Evolutionary conservation across 2,329 filamentous ascomycete genomes (phyloP), one percentile per base, ranked within the genome.

Genomic region (Pseudogymnoascus sp.): DNA sequence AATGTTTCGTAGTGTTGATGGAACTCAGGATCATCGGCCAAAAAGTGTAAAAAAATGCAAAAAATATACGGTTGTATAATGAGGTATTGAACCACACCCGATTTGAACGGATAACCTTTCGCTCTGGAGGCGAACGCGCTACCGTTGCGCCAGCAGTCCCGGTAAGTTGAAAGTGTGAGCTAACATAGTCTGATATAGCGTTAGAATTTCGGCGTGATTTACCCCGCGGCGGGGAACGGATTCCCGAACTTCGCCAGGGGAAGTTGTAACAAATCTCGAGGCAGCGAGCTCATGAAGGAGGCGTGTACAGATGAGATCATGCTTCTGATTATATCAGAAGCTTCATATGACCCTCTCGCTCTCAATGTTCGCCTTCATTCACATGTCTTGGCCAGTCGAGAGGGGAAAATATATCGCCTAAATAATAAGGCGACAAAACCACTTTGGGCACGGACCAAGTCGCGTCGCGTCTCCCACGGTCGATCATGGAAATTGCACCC

Each of bases 61-160:
- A 53, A 50, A 56, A 56, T 22, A 56, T 35, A 53, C 28, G 28
- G 28, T 35, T 56, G 50, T 33, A 56, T 56, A 33, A 56, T 56
- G 50, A 56, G 59, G 59, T 38, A 60, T 60, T 60, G 59, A 60
- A 60, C 59, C 59, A 41, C 59, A 60, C 59, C 59, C 59, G 59
- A 60, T 60, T 60, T 60, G 59, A 60, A 60, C 59, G 59, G 59
- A 60, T 60, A 60, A 60, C 59, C 59, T 60, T 60, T 60, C 59
- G 59, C 59, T 60, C 59, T 60, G 59, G 59, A 60, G 59, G 59
- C 59, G 59, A 60, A 60, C 59, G 59, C 59, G 59, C 59, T 60
- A 41, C 59, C 59, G 59, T 60, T 60, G 59, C 59, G 59, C 59
- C 59, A 60, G 59, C 59, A 60, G 59, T 60, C 59, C 59, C 38